Evolutionary conservation across 352 stramenopile species (phyloP), one percentile per base, ranked within the genome.

Genomic region (Phytophthora tentaculata): DNA sequence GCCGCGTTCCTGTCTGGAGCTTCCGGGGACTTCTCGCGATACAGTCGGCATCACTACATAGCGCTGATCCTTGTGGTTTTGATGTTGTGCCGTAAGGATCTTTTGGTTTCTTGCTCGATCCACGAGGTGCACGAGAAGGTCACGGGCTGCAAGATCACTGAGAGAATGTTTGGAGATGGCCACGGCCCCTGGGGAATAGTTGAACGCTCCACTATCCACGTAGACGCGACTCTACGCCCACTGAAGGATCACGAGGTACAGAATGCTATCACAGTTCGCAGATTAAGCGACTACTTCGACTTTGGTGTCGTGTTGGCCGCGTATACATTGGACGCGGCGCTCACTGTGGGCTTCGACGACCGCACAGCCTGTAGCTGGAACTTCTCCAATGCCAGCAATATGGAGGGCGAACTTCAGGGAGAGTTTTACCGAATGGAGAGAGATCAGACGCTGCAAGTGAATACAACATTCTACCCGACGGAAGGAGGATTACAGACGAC

Each of bases 91-190:
- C 49, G 77, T 19, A 70, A 55, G 3, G 59, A 69, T 45, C 67
- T 68, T 48, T 20, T 84, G 26, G 80, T 68, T 7, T 65, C 76
- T 17, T 76, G 71, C 24, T 94, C 85, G 48, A 86, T 92, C 49
- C 82, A 94, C 69, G 49, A 79, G 22, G 66, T 91, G 29, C 66
- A 84, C 12, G 84, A 81, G 19, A 80, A 80, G 55, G 76, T 71
- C 16, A 90, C 78, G 0, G 83, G 88, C 35, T 88, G 72, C 56
- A 81, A 84, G 47, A 81, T 90, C 56, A 88, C 80, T 12, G 87
- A 96, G 73, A 78, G 79, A 63, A 92, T 94, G 86, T 96, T 94
- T 70, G 86, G 81, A 6, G 82, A 92, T 58, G 74, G 73, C 24
- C 71, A 73, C 37, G 86, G 85, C 0, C 81, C 81, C 10, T 89